Base-by-base conservation (phyloP, 2,329 filamentous ascomycete genomes). In the Emericellopsis cladophorae region DNA sequence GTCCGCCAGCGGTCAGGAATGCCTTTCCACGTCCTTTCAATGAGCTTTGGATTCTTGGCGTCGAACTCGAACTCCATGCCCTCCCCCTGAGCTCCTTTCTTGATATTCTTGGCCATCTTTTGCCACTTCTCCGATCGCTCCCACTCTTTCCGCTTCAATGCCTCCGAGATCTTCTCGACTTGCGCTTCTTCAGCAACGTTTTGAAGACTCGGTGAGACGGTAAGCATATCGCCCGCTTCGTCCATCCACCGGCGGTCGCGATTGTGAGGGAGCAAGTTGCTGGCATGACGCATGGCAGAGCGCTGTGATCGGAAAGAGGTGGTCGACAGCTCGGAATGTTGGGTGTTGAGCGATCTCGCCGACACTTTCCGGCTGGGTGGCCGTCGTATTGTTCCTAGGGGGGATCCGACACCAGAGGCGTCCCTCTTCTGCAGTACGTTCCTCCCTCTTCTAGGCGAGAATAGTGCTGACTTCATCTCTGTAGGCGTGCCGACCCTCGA, bases 1-100 rank as follows among this genome's bases (percentile, higher is more conserved):
- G 83, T 77, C 40, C 92, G 82, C 92, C 92, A 98, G 46, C 87
- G 79, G 60, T 98, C 92, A 0, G 92, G 92, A 47, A 98, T 95
- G 24, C 92, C 92, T 58, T 98, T 98, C 92, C 92, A 98, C 1
- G 88, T 93, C 42, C 92, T 77, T 49, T 89, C 83, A 44, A 95
- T 80, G 35, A 98, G 68, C 58, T 95, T 89, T n/a, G 84, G 72
- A 56, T 83, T 84, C 47, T 73, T 78, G 31, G 76, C 74, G 59
- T 95, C 88, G 55, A 96, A 96, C 41, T 88, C 83, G 52, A 77
- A 79, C 45, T 76, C 63, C 62, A 76, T 78, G 42, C 76, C 76
- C 54, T 74, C 66, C 38, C 69, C 68, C 43, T 70, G 64, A 21
- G 55, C 62, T 32, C 67, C 68, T n/a, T 59, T 62, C 39, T 65